Percentiles rank a stretch among this genome's conserved stretches.
Conservation (phyloP, 371 early-diverging fungal genomes). For the Smittium culicis region DNA sequence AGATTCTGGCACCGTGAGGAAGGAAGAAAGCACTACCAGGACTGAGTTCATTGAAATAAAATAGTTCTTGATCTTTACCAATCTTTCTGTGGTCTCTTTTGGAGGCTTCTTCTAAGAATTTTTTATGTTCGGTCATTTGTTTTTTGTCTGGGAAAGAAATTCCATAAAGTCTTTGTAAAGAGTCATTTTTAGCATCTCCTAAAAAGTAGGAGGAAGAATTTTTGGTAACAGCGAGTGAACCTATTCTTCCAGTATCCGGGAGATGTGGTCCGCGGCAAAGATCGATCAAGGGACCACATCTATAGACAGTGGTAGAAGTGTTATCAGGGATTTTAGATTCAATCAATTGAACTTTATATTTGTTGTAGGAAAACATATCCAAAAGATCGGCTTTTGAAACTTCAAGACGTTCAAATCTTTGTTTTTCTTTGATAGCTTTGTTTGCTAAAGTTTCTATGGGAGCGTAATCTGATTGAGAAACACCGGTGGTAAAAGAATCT, state of each 20-base stretch:
- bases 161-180: constrained; percentile 97
- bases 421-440: constrained; percentile 89
- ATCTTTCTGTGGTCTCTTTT: constrained; percentile 98
- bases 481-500: constrained; percentile 21
- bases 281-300: constrained; percentile 97
- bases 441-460: constrained; percentile 73
- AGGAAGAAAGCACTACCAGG: constrained; percentile 97
- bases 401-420: constrained; percentile 83
- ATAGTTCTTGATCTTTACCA: constrained; percentile 89
- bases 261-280: constrained; percentile 98
- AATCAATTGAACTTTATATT: constrained; percentile 90
- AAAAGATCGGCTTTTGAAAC: constrained; percentile 83
- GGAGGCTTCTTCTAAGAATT: constrained; percentile 89
- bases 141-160: constrained; percentile 97
- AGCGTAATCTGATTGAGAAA: constrained; percentile 18
- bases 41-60: constrained; percentile 93
- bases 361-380: constrained; percentile 97
- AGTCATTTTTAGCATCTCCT: constrained; percentile 90
- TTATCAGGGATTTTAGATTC: constrained; percentile 88
- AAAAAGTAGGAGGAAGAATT: constrained; percentile 98
- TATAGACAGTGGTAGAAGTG: constrained; percentile 91
- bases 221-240: constrained; percentile 88
- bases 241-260: constrained; percentile 87
- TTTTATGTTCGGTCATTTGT: constrained; percentile 86
- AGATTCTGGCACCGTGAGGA: constrained; percentile 92